A percentile compares a stretch with the other conserved stretches of the same genome.
These are phyloP conservation scores for Colletotrichum sp. DNA, from an alignment of 2,329 filamentous ascomycete genomes.

Conservation along the genomic window DNA sequence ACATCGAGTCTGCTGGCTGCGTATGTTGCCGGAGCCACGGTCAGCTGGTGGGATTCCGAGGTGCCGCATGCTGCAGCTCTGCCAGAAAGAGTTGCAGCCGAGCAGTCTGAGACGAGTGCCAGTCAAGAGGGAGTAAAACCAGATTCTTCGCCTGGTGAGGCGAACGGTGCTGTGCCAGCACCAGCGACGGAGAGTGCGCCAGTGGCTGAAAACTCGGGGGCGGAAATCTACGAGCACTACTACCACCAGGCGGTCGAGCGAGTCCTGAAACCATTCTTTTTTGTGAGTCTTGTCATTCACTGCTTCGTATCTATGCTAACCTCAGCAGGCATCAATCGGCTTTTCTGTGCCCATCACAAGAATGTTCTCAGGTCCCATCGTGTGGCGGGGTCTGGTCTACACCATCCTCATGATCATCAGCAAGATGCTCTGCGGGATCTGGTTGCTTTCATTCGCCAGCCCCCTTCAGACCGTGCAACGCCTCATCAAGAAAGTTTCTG, in stretches of 20 bases:
- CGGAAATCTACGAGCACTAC: slow-evolving; percentile 42
- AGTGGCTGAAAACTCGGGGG: neutral
- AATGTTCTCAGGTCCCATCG: slow-evolving; percentile 66
- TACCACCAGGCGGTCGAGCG: slow-evolving; percentile 43
- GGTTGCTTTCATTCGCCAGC: slow-evolving; percentile 50
- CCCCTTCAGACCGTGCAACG: slow-evolving; percentile 9
- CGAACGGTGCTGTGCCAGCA: neutral
- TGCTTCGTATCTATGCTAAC: neutral
- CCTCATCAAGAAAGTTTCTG: neutral
- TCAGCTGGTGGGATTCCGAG: slow-evolving; percentile 64
- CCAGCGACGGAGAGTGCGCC: neutral
- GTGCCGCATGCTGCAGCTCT: slow-evolving; percentile 25
- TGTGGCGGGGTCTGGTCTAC: slow-evolving; percentile 80
- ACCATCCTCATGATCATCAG: slow-evolving; percentile 70
- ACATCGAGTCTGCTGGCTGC: slow-evolving; percentile 68
- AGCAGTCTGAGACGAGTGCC: neutral
- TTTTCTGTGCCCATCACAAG: slow-evolving; percentile 78
- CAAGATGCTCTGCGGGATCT: slow-evolving; percentile 66
- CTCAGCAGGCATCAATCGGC: slow-evolving; percentile 69
- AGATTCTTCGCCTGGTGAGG: neutral
- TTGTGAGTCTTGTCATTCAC: slow-evolving; percentile 50
- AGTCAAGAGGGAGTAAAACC: neutral
- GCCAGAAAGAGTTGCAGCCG: neutral
- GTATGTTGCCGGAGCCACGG: slow-evolving; percentile 63
- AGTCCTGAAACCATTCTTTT: slow-evolving; percentile 75